Evolutionary conservation across 139 green algal species (phyloP).

Genomic region (Diplosphaera chodatii): DNA sequence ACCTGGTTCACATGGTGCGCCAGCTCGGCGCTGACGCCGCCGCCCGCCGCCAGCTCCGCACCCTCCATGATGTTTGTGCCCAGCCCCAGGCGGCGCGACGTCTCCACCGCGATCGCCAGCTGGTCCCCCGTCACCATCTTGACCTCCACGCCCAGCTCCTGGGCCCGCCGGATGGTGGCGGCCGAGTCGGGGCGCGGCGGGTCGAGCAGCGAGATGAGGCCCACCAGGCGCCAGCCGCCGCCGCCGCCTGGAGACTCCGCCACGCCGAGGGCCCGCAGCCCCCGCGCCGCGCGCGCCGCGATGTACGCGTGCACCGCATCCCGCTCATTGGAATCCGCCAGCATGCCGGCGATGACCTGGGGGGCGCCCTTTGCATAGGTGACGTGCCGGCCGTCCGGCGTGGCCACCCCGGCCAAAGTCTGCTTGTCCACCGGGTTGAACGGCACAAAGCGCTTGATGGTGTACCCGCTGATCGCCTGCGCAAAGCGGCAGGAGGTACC

Average conservation of each 20-base stretch:
- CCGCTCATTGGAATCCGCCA: conserved; percentile 7
- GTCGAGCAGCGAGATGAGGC: conserved; percentile 76
- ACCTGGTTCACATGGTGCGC: neutral
- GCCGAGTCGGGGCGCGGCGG: conserved; percentile 53
- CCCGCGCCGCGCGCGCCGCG: conserved; percentile 19
- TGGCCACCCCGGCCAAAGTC: conserved; percentile 16
- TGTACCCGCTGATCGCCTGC: conserved; percentile 14
- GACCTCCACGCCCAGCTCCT: conserved; percentile 28
- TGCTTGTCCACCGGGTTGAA: conserved; percentile 50
- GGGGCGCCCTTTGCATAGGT: conserved; percentile 32
- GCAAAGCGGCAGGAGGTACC: neutral
- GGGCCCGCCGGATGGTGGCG: conserved; percentile 16
- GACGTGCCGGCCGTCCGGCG: conserved; percentile 2
- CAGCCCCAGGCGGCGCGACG: conserved; percentile 18
- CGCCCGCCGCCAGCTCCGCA: conserved; percentile 12
- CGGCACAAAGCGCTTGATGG: conserved; percentile 16
- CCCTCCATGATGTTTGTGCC: conserved; percentile 43
- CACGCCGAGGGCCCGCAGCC: conserved; percentile 29
- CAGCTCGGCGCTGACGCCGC: neutral
- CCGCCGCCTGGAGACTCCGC: conserved; percentile 18
- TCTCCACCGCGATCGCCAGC: conserved; percentile 27
- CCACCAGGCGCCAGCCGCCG: conserved; percentile 32
- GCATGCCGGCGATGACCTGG: conserved; percentile 23
- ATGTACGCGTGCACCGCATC: conserved; percentile 20
- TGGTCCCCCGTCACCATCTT: conserved; percentile 41